phyloP scores from a whole-genome alignment of 495 filamentous ascomycete genomes.

The Podospora australis region DNA sequence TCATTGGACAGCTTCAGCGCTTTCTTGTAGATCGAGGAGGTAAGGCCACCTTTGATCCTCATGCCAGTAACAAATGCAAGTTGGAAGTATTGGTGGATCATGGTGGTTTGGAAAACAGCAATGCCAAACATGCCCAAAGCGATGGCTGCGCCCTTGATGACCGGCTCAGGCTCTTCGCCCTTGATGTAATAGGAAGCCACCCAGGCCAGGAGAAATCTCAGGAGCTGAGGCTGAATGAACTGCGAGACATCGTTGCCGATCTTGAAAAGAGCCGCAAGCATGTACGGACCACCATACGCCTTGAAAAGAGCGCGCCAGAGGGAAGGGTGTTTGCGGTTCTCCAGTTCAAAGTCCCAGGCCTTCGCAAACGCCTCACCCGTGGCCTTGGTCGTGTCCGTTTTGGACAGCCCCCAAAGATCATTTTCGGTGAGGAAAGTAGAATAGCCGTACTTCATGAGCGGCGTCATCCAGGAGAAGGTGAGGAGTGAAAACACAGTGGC shows the following conservation, averaged over 20 bases:
- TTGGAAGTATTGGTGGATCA: slow-evolving; percentile 92
- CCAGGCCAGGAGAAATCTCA: slow-evolving; percentile 79
- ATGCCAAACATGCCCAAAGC: slow-evolving; percentile 88
- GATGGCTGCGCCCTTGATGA: slow-evolving; percentile 79
- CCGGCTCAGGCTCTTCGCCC: slow-evolving; percentile 59
- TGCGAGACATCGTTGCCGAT: slow-evolving; percentile 72
- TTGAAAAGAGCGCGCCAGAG: slow-evolving; percentile 90
- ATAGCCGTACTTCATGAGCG: slow-evolving; percentile 94
- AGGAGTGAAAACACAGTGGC: slow-evolving; percentile 90
- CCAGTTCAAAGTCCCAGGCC: slow-evolving; percentile 73
- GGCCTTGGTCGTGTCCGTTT: slow-evolving; percentile 64
- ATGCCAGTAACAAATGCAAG: slow-evolving; percentile 91
- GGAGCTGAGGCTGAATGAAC: slow-evolving; percentile 87
- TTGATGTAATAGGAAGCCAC: slow-evolving; percentile 66
- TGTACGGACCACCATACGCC: slow-evolving; percentile 78
- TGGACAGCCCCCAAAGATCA: slow-evolving; percentile 89
- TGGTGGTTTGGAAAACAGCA: slow-evolving; percentile 71
- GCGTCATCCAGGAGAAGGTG: slow-evolving; percentile 98
- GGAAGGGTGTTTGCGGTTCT: slow-evolving; percentile 62
- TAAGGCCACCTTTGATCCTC: slow-evolving; percentile 86
- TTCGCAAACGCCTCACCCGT: slow-evolving; percentile 63
- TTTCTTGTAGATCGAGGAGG: slow-evolving; percentile 88
- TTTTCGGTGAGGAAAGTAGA: slow-evolving; percentile 89
- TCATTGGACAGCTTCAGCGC: slow-evolving; percentile 86
- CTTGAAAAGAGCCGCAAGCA: slow-evolving; percentile 77